These are phyloP conservation scores for Scopulariopsis brevicaulis DNA, from an alignment of 2,329 filamentous ascomycete species.

Conservation along the genomic window DNA sequence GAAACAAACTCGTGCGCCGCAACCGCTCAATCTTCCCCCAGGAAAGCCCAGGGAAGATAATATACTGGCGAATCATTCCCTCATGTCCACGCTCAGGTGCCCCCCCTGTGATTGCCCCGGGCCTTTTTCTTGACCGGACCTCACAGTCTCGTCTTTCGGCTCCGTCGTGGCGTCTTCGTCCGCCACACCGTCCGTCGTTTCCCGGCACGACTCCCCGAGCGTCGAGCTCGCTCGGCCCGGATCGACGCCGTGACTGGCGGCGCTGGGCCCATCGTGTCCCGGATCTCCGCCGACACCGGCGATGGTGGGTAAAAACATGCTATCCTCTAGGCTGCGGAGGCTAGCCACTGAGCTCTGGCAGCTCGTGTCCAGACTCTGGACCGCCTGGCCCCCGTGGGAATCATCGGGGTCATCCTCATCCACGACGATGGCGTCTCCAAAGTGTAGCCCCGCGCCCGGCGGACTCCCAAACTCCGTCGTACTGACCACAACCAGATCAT, in stretches of 20 bases:
- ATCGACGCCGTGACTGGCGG: not conserved
- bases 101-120: too few species aligned
- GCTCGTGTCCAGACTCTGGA: not conserved
- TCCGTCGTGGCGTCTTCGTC: too few species aligned
- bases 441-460: constrained; percentile 6
- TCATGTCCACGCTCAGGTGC: too few species aligned
- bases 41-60: too few species aligned
- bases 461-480: constrained; percentile 11
- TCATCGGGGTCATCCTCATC: not conserved
- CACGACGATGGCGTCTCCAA: constrained; percentile 6
- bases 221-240: too few species aligned
- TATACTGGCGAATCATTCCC: too few species aligned
- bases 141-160: too few species aligned
- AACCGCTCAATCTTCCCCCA: too few species aligned
- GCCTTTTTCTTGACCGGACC: too few species aligned
- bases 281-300: not conserved
- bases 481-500: constrained; percentile 18
- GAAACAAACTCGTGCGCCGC: not conserved
- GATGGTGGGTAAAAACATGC: not conserved
- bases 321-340: not conserved
- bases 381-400: not conserved
- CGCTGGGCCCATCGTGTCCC: not conserved
- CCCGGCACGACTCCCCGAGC: too few species aligned
- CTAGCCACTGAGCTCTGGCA: not conserved
- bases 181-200: too few species aligned